phyloP scores from a whole-genome alignment of 2,329 filamentous ascomycete genomes.

The Pezicula radicicola region DNA sequence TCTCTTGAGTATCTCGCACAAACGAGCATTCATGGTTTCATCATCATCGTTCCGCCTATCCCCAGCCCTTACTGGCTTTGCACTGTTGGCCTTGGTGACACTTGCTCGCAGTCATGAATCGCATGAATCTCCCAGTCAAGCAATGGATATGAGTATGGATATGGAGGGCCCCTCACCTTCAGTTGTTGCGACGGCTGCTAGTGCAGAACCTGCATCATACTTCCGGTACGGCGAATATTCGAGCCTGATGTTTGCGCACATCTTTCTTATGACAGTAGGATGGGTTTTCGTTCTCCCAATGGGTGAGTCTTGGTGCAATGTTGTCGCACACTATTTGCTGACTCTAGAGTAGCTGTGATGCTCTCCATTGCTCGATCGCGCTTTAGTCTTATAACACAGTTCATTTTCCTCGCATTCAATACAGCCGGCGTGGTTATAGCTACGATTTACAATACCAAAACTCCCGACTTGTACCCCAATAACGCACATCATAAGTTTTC shows the following conservation, averaged over 20 bases:
- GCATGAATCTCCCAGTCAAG: slow-evolving; percentile 11
- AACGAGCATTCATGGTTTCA: no score
- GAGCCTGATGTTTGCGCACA: slow-evolving; percentile 50
- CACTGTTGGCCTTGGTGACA: slow-evolving; percentile 10
- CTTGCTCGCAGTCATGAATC: slow-evolving; percentile 23
- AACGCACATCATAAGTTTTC: slow-evolving; percentile 88
- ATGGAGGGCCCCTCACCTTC: slow-evolving; percentile 8
- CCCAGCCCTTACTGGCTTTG: no score
- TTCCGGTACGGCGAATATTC: slow-evolving; percentile 36
- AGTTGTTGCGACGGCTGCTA: slow-evolving; percentile 4
- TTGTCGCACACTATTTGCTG: background rate
- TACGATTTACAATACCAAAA: slow-evolving; percentile 73
- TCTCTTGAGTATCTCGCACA: no score
- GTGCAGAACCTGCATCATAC: slow-evolving; percentile 32
- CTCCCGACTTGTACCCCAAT: slow-evolving; percentile 81
- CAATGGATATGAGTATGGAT: slow-evolving; percentile 30
- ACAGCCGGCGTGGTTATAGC: slow-evolving; percentile 61
- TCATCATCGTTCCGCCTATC: no score
- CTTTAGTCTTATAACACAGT: slow-evolving; percentile 66
- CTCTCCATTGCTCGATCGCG: slow-evolving; percentile 79
- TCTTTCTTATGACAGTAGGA: slow-evolving; percentile 62
- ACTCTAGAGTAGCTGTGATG: slow-evolving; percentile 54
- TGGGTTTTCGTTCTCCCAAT: slow-evolving; percentile 70
- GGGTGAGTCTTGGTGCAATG: slow-evolving; percentile 43
- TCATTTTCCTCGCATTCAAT: slow-evolving; percentile 64